These are phyloP conservation scores for Dictyostelium citrinum DNA, from an alignment of 78 protist species.

Conservation along the genomic window DNA sequence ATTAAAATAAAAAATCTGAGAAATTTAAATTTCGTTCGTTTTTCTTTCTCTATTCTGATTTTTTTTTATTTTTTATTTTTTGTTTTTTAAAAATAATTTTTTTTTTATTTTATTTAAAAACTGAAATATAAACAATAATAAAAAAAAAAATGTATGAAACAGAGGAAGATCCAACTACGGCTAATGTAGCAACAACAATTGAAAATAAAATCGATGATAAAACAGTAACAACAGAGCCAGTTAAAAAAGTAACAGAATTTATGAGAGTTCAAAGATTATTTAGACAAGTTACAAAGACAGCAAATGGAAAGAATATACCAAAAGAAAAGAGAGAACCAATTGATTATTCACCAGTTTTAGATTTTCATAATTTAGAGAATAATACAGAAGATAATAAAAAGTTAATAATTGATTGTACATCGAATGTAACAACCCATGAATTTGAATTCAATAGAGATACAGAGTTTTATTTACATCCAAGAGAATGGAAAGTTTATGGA, in stretches of 20 bases:
- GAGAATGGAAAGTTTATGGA: conserved; percentile 59
- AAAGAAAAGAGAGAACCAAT: conserved; percentile 64
- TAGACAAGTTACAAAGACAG: conserved; percentile 52
- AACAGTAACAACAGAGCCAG: not conserved
- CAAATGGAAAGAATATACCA: conserved; percentile 47
- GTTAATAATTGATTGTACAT: conserved; percentile 37
- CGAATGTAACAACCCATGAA: not conserved
- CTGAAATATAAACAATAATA: not conserved
- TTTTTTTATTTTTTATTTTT: not conserved
- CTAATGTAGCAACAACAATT: not conserved
- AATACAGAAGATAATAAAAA: conserved; percentile 33
- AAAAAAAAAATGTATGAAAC: conserved; percentile 40
- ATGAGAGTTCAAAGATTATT: conserved; percentile 68
- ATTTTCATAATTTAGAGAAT: conserved; percentile 19
- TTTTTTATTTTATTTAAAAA: not conserved
- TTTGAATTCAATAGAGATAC: conserved; percentile 9
- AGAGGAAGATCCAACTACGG: conserved; percentile 13
- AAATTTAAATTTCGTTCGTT: not conserved
- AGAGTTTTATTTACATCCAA: conserved; percentile 43
- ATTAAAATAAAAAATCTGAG: not conserved
- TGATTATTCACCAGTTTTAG: conserved; percentile 53
- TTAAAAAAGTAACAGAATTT: conserved; percentile 48
- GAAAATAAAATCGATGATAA: too few species aligned
- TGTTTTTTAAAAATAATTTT: not conserved
- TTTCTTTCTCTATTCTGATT: not conserved